Percentiles rank a stretch among this genome's conserved stretches.
Evolutionary conservation across 2,329 filamentous ascomycete species (phyloP).

Genomic region (Aspergillus fumigatus): DNA sequence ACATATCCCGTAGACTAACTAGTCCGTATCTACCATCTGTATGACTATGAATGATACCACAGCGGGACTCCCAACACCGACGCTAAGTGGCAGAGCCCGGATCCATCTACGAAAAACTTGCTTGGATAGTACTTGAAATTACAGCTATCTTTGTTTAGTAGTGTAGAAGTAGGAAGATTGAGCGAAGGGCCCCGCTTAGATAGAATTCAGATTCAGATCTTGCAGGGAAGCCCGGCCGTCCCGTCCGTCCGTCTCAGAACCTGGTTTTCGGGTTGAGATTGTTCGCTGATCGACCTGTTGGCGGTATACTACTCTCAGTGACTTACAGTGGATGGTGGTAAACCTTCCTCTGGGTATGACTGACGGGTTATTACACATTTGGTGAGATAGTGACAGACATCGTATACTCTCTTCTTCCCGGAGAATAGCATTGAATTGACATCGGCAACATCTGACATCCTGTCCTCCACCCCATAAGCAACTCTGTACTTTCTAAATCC

Average conservation of each 20-base stretch:
- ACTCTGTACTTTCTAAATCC: background rate
- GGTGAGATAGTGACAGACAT: background rate
- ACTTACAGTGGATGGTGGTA: background rate
- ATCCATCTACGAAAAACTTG: background rate
- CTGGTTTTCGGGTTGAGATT: background rate
- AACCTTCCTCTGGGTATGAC: too few species aligned
- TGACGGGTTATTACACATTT: background rate
- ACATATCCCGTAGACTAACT: too few species aligned
- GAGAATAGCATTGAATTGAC: background rate
- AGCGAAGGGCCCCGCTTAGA: background rate
- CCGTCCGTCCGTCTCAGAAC: background rate
- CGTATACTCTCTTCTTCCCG: background rate
- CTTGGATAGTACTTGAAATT: background rate
- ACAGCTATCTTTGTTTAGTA: background rate
- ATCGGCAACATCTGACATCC: background rate
- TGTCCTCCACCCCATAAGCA: background rate
- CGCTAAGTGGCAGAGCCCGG: too few species aligned
- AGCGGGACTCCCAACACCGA: too few species aligned
- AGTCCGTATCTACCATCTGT: too few species aligned
- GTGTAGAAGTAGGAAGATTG: too few species aligned
- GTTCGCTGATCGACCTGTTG: background rate
- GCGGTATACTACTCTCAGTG: background rate
- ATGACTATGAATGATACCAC: too few species aligned
- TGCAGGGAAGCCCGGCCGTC: background rate
- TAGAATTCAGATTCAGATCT: background rate